Evolutionary conservation across 2,329 filamentous ascomycete species (phyloP), one percentile per base, ranked within the genome.

Genomic region (Blastomyces emzantsi): DNA sequence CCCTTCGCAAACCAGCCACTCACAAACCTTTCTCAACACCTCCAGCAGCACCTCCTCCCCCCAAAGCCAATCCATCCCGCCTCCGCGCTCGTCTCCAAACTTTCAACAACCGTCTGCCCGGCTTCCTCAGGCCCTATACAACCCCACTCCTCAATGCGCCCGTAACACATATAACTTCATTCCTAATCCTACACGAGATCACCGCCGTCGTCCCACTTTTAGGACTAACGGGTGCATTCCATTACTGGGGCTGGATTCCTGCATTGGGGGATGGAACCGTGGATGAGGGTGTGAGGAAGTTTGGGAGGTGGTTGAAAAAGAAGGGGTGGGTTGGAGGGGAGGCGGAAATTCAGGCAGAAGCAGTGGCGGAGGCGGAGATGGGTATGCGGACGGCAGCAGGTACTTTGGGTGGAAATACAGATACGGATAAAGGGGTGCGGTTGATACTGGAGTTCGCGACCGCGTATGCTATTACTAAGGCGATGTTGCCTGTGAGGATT

Each of bases 381-480:
- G 55, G n/a, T 11, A 25, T 43, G 55, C n/a, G 22, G 6, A 68
- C 70, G 62, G 64, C 67, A 36, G 70, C 73, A 51, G 66, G 59
- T 66, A 17, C 19, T n/a, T 25, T 45, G 56, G 22, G 15, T n/a
- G 25, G 36, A 41, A 41, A 25, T 43, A 19, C 15, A 9, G 36
- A 59, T 36, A 30, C 39, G 58, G 41, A 64, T 63, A 72, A 74
- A 25, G 83, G 83, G 0, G 80, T 82, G 45, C 81, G 81, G 65
- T 66, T 86, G 64, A 77, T 87, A 41, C 76, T 87, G 28, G 85
- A 87, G 75, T 85, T 97, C 67, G 94, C 90, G 30, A 88, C 94
- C 25, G 92, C 94, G 5, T 99, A 94, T 79, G 89, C 91, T 0
- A 83, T 97, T 66, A 95, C 91, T 0, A 99, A 99, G 78, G 86